These are phyloP conservation scores for Leptographium galeiforme DNA, from an alignment of 2,329 filamentous ascomycete species.

Conservation along the genomic window DNA sequence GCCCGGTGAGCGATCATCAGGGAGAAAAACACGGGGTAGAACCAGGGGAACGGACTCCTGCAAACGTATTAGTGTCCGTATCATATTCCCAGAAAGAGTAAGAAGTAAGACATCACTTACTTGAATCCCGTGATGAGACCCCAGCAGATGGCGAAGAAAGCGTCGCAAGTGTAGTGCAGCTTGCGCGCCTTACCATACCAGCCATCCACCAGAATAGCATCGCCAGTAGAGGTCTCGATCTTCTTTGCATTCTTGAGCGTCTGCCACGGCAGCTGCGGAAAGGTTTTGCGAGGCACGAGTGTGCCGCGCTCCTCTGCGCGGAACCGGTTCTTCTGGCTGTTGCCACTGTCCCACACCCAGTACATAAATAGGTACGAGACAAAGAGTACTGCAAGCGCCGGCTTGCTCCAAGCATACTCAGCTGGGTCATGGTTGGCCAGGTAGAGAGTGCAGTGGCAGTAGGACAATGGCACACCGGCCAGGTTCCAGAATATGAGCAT, in stretches of 20 bases:
- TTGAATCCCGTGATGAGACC: constrained; percentile 66
- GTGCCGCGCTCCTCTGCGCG: constrained; percentile 56
- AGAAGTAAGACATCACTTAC: constrained; percentile 19
- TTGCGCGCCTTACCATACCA: constrained; percentile 68
- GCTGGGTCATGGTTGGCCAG: constrained; percentile 61
- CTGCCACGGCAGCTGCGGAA: constrained; percentile 71
- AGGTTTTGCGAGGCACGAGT: constrained; percentile 50
- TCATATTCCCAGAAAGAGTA: not conserved
- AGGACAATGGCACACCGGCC: constrained; percentile 65
- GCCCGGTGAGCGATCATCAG: constrained; percentile 74
- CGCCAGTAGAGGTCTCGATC: constrained; percentile 55
- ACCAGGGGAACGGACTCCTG: constrained; percentile 72
- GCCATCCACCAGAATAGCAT: constrained; percentile 59
- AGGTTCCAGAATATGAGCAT: constrained; percentile 88
- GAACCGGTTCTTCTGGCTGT: constrained; percentile 78
- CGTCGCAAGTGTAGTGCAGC: constrained; percentile 69
- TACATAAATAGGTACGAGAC: constrained; percentile 58
- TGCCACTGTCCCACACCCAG: constrained; percentile 74
- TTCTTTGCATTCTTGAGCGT: constrained; percentile 57
- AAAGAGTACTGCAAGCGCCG: constrained; percentile 47
- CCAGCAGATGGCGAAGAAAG: constrained; percentile 67
- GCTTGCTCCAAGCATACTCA: constrained; percentile 54
- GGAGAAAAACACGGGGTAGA: constrained; percentile 74
- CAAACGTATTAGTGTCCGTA: not conserved
- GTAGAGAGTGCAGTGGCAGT: constrained; percentile 75